A percentile compares a stretch with the other conserved stretches of the same genome.
Conservation (phyloP, 108 stramenopile species). For the Discostella stelligeroides region DNA sequence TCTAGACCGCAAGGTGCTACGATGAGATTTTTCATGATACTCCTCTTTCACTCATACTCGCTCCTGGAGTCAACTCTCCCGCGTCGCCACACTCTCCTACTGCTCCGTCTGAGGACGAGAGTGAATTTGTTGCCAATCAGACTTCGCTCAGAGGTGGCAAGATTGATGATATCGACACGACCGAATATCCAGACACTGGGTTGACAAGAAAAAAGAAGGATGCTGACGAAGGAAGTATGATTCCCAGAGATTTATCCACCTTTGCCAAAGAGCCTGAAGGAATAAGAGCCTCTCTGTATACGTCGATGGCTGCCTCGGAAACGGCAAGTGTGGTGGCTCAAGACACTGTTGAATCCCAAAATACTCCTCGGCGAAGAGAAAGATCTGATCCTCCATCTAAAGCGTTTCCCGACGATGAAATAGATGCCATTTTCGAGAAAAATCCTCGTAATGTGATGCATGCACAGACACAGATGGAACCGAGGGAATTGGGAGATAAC, state of each 20-base stretch:
- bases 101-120: background rate
- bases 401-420: constrained; percentile 28
- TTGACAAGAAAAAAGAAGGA: background rate
- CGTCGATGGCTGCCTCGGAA: constrained; percentile 2
- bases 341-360: constrained; percentile 1
- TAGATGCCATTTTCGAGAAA: background rate
- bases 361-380: background rate
- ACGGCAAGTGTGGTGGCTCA: too few species aligned
- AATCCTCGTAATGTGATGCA: background rate
- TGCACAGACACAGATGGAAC: too few species aligned
- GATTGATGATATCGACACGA: background rate
- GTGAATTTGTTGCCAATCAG: background rate
- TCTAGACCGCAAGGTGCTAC: constrained; percentile 38
- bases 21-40: constrained; percentile 35
- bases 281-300: background rate
- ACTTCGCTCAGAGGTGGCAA: background rate
- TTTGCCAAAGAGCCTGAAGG: constrained; percentile 2
- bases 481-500: background rate
- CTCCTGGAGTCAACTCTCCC: constrained; percentile 7
- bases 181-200: background rate
- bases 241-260: background rate
- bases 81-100: background rate
- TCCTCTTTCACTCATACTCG: constrained; percentile 26
- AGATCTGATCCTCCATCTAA: constrained; percentile 27
- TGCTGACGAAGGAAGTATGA: background rate